A percentile compares a stretch with the other conserved stretches of the same genome.
These are phyloP conservation scores for Fusarium sambucinum DNA, from an alignment of 2,329 filamentous ascomycete species.

Conservation along the genomic window DNA sequence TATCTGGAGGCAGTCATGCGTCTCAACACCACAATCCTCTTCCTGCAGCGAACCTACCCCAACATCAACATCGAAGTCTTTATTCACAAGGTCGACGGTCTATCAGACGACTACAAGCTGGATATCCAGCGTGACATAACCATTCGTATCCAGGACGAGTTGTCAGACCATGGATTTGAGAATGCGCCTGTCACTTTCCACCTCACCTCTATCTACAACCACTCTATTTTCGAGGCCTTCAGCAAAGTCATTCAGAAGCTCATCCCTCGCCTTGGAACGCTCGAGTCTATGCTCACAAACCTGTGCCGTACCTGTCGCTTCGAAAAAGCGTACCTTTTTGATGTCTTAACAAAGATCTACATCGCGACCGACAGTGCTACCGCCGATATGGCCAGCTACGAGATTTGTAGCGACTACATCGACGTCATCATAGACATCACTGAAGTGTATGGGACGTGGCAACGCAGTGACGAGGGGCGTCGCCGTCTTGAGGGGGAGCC, in stretches of 20 bases:
- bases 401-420: slow-evolving; percentile 98
- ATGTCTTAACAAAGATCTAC: slow-evolving; percentile 98
- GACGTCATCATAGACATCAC: slow-evolving; percentile 98
- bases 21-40: slow-evolving; percentile 89
- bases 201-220: slow-evolving; percentile 97
- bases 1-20: slow-evolving; percentile 91
- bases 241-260: slow-evolving; percentile 98
- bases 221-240: slow-evolving; percentile 98
- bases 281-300: slow-evolving; percentile 94
- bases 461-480: slow-evolving; percentile 66
- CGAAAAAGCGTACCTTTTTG: slow-evolving; percentile 98
- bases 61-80: slow-evolving; percentile 98
- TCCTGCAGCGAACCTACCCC: slow-evolving; percentile 88
- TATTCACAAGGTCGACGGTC: slow-evolving; percentile 98
- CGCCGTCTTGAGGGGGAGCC: slow-evolving; percentile 69
- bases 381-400: slow-evolving; percentile 94
- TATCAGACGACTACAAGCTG: slow-evolving; percentile 95
- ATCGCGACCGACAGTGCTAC: slow-evolving; percentile 95
- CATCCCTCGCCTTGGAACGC: slow-evolving; percentile 89
- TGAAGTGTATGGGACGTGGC: slow-evolving; percentile 89
- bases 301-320: slow-evolving; percentile 94
- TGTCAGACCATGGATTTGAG: slow-evolving; percentile 92
- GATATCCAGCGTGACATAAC: slow-evolving; percentile 98
- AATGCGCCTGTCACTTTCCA: slow-evolving; percentile 96
- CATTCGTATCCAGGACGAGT: slow-evolving; percentile 94